Percentiles rank a stretch among this genome's conserved stretches.
Conservation (phyloP, 805 yeast genomes). For the Kuraishia piskuri region DNA sequence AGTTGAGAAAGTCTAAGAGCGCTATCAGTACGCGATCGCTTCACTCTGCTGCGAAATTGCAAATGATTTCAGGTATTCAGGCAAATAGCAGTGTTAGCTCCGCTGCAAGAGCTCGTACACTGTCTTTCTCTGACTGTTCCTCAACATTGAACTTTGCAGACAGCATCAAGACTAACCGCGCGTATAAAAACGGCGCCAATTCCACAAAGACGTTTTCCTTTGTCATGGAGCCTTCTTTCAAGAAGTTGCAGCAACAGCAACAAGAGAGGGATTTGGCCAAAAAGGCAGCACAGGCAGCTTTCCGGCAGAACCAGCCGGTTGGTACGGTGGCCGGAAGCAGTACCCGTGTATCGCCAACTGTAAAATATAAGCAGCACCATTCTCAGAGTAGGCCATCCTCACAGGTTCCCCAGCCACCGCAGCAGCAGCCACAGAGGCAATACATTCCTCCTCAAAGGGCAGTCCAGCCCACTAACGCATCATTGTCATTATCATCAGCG, state of each 20-base stretch:
- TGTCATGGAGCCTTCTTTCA: slow-evolving; percentile 2
- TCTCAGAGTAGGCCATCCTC: neutral
- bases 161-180: neutral
- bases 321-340: neutral
- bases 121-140: slow-evolving; percentile 2
- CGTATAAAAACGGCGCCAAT: neutral
- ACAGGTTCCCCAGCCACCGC: neutral
- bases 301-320: neutral
- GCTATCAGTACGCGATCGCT: neutral
- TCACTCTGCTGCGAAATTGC: neutral
- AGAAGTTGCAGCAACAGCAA: neutral
- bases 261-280: neutral
- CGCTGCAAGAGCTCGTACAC: neutral
- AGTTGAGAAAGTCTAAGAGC: neutral
- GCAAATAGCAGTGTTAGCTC: neutral
- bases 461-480: neutral
- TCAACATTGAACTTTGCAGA: slow-evolving; percentile 1
- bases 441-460: neutral
- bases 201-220: slow-evolving; percentile 1
- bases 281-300: neutral
- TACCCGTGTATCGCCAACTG: neutral
- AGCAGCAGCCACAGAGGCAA: neutral
- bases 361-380: neutral
- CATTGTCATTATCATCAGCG: neutral
- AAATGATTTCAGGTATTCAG: neutral